phyloP scores from a whole-genome alignment of 352 stramenopile genomes.

The Pythium dissotocum region DNA sequence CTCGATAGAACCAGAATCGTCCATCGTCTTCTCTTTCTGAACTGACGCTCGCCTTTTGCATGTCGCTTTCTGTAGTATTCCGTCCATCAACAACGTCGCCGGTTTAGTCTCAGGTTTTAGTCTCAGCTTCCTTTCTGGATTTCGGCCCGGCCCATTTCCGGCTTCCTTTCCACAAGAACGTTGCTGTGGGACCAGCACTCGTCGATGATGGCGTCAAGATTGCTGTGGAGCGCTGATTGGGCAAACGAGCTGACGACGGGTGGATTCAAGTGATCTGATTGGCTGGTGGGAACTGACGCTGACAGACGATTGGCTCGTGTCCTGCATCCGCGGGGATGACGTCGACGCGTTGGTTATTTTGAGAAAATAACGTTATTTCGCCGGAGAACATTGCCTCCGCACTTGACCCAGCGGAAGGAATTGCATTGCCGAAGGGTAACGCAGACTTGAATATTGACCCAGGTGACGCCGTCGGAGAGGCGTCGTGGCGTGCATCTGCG shows the following conservation, averaged over 20 bases:
- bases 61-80: neutral
- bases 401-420: neutral
- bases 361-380: constrained; percentile 15
- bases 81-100: neutral
- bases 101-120: neutral
- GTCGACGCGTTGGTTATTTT: constrained; percentile 24
- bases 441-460: neutral
- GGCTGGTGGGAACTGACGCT: constrained; percentile 9
- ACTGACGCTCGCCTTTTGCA: neutral
- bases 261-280: constrained; percentile 8
- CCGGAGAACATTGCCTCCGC: constrained; percentile 13
- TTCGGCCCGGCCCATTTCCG: neutral
- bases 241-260: constrained; percentile 12
- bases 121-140: neutral
- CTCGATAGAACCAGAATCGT: neutral
- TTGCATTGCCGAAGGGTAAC: neutral
- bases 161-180: constrained; percentile 15
- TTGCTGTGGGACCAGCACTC: constrained; percentile 14
- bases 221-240: constrained; percentile 16
- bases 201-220: neutral
- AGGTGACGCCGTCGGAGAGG: constrained; percentile 3
- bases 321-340: neutral
- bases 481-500: neutral
- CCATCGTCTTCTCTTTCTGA: neutral
- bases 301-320: constrained; percentile 10